phyloP scores from a whole-genome alignment of 2,329 filamentous ascomycete species.

The Sporothrix schenckii region DNA sequence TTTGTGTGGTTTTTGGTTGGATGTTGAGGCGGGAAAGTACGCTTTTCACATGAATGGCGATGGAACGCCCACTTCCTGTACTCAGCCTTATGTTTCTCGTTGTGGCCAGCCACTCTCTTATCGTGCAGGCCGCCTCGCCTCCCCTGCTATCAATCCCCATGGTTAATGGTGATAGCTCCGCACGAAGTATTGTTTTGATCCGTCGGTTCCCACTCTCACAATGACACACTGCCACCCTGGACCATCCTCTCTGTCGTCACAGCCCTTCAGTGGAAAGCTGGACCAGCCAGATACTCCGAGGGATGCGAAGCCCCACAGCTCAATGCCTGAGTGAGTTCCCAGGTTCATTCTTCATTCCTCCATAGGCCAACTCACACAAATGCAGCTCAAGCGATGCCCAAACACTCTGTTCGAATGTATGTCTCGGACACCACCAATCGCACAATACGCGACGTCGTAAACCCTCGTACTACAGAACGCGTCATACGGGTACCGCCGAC shows the following conservation, averaged over 20 bases:
- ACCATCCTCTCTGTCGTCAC: slow-evolving; percentile 4
- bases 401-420: background rate
- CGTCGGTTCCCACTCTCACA: background rate
- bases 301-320: too few species aligned
- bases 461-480: background rate
- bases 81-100: slow-evolving; percentile 1
- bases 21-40: too few species aligned
- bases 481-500: background rate
- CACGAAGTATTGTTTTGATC: background rate
- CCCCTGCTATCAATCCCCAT: background rate
- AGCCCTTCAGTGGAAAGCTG: background rate
- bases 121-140: slow-evolving; percentile 11
- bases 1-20: too few species aligned
- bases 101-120: background rate
- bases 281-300: too few species aligned
- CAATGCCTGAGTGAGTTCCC: too few species aligned
- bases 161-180: background rate
- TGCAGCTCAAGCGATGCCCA: background rate
- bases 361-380: too few species aligned
- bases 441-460: background rate
- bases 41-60: background rate
- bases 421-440: background rate
- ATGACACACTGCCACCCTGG: background rate
- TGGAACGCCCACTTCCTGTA: background rate
- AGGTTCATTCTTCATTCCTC: too few species aligned